Evolutionary conservation across 176 grass and related monocot genomes (phyloP).

Genomic region (Microstegium vimineum): DNA sequence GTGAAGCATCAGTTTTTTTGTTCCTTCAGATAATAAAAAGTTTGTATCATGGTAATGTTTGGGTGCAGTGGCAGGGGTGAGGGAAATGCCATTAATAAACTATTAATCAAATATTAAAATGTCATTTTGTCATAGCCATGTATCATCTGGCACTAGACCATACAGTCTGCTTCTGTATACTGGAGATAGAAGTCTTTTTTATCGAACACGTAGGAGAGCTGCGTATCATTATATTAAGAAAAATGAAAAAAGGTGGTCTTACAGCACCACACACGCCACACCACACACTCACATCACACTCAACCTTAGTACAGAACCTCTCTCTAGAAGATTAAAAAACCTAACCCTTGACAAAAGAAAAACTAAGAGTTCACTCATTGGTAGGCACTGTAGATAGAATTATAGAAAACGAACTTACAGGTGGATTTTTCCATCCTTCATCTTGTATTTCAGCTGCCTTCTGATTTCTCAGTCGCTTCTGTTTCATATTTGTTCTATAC

Average conservation of each 20-base stretch:
- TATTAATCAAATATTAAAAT: background rate
- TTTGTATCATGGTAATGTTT: background rate
- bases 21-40: slow-evolving; percentile 8
- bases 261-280: too few relatives aligned
- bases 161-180: background rate
- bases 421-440: background rate
- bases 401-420: background rate
- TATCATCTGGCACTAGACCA: background rate
- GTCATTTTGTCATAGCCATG: slow-evolving; percentile 1
- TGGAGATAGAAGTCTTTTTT: background rate
- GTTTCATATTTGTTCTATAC: slow-evolving; percentile 14
- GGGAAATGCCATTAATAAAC: background rate
- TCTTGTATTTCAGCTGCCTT: background rate
- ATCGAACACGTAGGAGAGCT: too few relatives aligned
- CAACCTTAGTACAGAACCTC: too few relatives aligned
- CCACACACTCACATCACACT: too few relatives aligned
- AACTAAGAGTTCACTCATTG: too few relatives aligned
- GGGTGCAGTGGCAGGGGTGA: background rate
- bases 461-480: background rate
- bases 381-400: background rate
- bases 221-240: too few relatives aligned
- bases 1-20: slow-evolving; percentile 1
- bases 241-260: too few relatives aligned
- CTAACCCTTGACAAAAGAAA: too few relatives aligned
- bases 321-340: too few relatives aligned